These are phyloP conservation scores for Pyrus pyrifolia DNA, from an alignment of 306 rosid species.

Conservation along the genomic window DNA sequence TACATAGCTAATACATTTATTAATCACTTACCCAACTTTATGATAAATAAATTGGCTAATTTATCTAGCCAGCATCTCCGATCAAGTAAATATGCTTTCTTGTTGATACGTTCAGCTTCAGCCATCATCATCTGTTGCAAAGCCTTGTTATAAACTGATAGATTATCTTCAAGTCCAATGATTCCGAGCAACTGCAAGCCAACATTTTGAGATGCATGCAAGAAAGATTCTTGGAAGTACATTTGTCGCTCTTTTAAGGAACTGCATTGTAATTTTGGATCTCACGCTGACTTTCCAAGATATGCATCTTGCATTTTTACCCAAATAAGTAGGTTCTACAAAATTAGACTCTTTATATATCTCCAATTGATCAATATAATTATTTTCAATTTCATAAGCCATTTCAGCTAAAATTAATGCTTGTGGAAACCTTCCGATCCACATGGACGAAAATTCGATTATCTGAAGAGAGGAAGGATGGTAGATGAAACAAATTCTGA, in stretches of 20 bases:
- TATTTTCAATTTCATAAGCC: neutral
- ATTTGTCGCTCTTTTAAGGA: neutral
- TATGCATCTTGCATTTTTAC: neutral
- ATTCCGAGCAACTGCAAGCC: neutral
- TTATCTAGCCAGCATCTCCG: no score
- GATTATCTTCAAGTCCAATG: neutral
- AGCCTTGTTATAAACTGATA: neutral
- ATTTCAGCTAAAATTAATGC: neutral
- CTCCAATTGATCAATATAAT: neutral
- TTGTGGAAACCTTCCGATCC: neutral
- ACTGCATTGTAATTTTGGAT: neutral
- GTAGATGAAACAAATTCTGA: conserved; percentile 14
- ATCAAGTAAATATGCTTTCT: no score
- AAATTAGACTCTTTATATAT: neutral
- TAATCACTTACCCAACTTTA: neutral
- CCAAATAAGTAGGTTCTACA: no score
- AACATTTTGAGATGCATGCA: neutral
- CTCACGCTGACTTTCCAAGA: neutral
- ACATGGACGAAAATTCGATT: neutral
- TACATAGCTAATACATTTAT: neutral
- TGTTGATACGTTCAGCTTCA: no score
- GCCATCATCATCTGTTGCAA: neutral
- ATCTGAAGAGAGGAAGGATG: conserved; percentile 33
- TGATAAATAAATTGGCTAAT: neutral
- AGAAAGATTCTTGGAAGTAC: neutral